Evolutionary conservation across 208 protist species (phyloP).

Genomic region (Herpetomonas muscarum): DNA sequence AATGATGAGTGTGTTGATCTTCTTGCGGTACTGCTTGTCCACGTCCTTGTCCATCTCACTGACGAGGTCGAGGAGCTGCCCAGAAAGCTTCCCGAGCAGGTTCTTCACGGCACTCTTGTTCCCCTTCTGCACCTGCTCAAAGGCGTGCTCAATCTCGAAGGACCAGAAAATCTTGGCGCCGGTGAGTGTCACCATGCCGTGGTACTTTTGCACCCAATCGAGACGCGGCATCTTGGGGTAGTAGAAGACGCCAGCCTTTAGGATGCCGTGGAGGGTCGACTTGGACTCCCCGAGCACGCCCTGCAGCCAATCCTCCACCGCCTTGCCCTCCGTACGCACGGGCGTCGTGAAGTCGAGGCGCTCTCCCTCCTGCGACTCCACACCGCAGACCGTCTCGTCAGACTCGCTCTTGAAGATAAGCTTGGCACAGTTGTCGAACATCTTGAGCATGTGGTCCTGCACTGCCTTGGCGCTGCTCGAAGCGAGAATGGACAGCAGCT

Average conservation of each 20-base stretch:
- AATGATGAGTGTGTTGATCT: conserved; percentile 99
- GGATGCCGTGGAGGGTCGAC: conserved; percentile 90
- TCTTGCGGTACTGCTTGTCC: conserved; percentile 92
- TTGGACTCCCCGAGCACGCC: conserved; percentile 94
- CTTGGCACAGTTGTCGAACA: conserved; percentile 97
- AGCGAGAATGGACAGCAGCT: conserved; percentile 98
- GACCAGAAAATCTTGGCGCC: conserved; percentile 99
- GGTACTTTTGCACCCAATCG: conserved; percentile 95
- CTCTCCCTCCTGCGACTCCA: conserved; percentile 97
- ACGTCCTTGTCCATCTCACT: conserved; percentile 94
- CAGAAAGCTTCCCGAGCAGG: conserved; percentile 84
- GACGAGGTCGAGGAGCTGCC: conserved; percentile 96
- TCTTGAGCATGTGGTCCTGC: conserved; percentile 99
- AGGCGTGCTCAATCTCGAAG: conserved; percentile 97
- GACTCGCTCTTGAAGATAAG: conserved; percentile 94
- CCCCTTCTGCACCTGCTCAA: conserved; percentile 88
- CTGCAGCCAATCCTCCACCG: conserved; percentile 98
- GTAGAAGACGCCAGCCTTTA: conserved; percentile 97
- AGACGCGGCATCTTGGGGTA: conserved; percentile 93
- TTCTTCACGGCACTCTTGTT: conserved; percentile 97
- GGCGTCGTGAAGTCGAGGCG: conserved; percentile 85
- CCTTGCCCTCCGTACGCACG: conserved; percentile 84
- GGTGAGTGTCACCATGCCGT: conserved; percentile 95
- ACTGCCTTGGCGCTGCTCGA: conserved; percentile 91
- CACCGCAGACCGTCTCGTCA: conserved; percentile 92